Percentiles rank a stretch among this genome's conserved stretches.
Evolutionary conservation across 306 rosid species (phyloP).

Genomic region (Quercus parvula): DNA sequence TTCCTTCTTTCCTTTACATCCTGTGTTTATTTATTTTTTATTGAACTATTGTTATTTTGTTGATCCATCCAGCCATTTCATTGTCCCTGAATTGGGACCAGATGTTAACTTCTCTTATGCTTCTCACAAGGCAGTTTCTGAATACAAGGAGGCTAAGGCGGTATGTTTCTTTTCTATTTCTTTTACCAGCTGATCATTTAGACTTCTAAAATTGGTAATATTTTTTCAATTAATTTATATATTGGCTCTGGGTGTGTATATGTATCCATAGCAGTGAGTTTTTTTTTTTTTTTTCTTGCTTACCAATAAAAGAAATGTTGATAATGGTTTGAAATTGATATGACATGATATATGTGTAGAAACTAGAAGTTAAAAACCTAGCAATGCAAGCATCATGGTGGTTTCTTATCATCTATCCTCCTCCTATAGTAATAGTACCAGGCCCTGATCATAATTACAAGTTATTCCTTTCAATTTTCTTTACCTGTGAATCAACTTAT

Average conservation of each 20-base stretch:
- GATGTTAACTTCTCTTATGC: slow-evolving; percentile 70
- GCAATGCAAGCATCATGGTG: not conserved
- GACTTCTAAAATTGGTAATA: not conserved
- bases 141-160: slow-evolving; percentile 95
- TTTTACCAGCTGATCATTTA: not conserved
- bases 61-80: slow-evolving; percentile 78
- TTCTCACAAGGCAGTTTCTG: slow-evolving; percentile 90
- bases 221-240: not conserved
- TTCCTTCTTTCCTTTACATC: too few relatives aligned
- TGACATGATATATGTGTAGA: not conserved
- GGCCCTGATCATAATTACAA: not conserved
- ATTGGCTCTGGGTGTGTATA: not conserved
- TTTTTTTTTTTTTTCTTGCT: too few relatives aligned
- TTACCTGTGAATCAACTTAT: not conserved
- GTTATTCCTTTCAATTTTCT: not conserved
- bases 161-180: slow-evolving; percentile 36
- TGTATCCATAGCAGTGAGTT: too few relatives aligned
- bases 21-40: not conserved
- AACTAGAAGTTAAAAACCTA: not conserved
- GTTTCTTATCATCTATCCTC: not conserved
- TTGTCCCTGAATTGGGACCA: slow-evolving; percentile 93
- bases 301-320: too few relatives aligned
- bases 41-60: slow-evolving; percentile 12
- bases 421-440: not conserved
- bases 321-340: too few relatives aligned